A percentile compares a stretch with the other conserved stretches of the same genome.
These are phyloP conservation scores for Colletotrichum sp. DNA, from an alignment of 2,329 filamentous ascomycete genomes.

Conservation along the genomic window DNA sequence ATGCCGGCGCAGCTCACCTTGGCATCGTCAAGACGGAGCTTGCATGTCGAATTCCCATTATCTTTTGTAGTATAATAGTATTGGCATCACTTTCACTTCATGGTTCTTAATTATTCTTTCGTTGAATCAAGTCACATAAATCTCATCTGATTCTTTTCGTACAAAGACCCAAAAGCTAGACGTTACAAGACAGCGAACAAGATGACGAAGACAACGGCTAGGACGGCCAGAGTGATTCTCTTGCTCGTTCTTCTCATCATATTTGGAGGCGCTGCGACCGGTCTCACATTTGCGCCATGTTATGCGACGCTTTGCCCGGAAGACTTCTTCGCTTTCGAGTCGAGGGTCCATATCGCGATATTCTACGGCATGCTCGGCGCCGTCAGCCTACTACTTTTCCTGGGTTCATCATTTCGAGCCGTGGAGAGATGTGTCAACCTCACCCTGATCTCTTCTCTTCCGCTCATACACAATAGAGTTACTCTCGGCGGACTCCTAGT, in stretches of 20 bases:
- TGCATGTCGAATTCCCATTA: too few relatives aligned
- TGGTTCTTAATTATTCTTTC: fast-evolving
- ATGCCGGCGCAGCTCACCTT: background rate
- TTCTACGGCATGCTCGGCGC: conserved; percentile 16
- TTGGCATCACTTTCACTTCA: background rate
- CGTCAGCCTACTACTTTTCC: background rate
- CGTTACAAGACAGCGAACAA: background rate
- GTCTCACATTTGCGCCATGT: conserved; percentile 18
- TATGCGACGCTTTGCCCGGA: conserved; percentile 21
- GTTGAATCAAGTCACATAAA: background rate
- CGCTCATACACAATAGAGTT: background rate
- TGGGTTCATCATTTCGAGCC: background rate
- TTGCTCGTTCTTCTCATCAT: background rate
- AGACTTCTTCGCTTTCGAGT: conserved; percentile 13
- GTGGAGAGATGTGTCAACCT: background rate
- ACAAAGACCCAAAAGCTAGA: background rate
- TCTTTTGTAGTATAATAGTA: background rate
- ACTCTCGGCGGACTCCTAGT: conserved; percentile 4
- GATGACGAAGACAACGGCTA: background rate
- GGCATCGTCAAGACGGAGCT: background rate
- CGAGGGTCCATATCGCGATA: conserved; percentile 9
- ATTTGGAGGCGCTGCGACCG: background rate
- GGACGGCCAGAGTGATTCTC: background rate
- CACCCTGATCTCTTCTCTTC: background rate
- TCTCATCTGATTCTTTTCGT: background rate